These are phyloP conservation scores for Leccinum obscurum DNA, from an alignment of 768 basidiomycete genomes.

Conservation along the genomic window DNA sequence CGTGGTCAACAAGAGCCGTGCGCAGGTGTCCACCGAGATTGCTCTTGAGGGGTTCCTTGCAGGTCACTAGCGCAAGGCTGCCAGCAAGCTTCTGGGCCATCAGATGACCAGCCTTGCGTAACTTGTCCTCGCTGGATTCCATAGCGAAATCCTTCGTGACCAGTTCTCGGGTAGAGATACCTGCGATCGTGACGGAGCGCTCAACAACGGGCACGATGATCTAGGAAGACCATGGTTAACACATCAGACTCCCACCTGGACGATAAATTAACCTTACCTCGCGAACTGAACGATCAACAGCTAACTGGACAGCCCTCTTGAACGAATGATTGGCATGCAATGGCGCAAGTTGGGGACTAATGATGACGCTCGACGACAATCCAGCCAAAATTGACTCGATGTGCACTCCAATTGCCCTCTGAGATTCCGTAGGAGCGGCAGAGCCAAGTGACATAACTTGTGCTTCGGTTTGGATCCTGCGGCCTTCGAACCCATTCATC, in stretches of 20 bases:
- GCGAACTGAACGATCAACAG: constrained; percentile 91
- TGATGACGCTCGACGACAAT: constrained; percentile 69
- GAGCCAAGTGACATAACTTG: constrained; percentile 65
- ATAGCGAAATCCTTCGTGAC: constrained; percentile 96
- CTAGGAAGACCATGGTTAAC: constrained; percentile 35
- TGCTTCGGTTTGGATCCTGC: constrained; percentile 49
- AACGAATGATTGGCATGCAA: constrained; percentile 78
- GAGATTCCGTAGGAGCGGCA: constrained; percentile 59
- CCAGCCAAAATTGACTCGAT: constrained; percentile 77
- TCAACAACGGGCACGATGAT: constrained; percentile 98
- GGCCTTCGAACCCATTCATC: constrained; percentile 67
- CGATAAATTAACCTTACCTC: constrained; percentile 55
- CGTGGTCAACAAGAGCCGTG: constrained; percentile 79
- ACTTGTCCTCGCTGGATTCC: constrained; percentile 85
- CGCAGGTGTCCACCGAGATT: constrained; percentile 89
- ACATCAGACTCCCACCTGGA: neutral
- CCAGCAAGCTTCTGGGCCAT: constrained; percentile 99
- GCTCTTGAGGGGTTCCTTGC: constrained; percentile 94
- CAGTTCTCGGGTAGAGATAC: constrained; percentile 94
- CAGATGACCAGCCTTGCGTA: constrained; percentile 88
- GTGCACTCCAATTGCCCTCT: constrained; percentile 70
- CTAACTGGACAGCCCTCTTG: constrained; percentile 87
- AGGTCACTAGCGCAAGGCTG: constrained; percentile 93
- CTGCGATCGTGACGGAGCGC: constrained; percentile 96
- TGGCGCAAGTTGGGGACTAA: constrained; percentile 75